Percentiles rank a stretch among this genome's conserved stretches.
Conservation (phyloP, 202 grass and related monocot genomes). For the Tripidium arundinaceum region DNA sequence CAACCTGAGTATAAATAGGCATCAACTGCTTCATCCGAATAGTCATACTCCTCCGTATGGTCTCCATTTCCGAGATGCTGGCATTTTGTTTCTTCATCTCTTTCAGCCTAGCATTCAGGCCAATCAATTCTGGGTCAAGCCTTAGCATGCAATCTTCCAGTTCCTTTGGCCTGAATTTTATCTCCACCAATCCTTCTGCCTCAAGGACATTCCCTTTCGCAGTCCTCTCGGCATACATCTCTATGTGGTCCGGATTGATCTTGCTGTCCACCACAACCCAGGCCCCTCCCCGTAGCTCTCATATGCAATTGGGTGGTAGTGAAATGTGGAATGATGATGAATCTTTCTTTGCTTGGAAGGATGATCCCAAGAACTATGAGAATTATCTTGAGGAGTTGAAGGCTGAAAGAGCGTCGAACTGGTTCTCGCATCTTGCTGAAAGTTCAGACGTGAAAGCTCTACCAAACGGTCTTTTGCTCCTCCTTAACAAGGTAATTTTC, state of each 20-base stretch:
- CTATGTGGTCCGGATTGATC: slow-evolving; percentile 95
- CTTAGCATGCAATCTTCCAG: slow-evolving; percentile 84
- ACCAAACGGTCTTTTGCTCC: slow-evolving; percentile 55
- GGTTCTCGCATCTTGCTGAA: slow-evolving; percentile 57
- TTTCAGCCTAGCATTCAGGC: slow-evolving; percentile 59
- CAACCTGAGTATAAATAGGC: slow-evolving; percentile 90
- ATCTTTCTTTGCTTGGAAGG: slow-evolving; percentile 86
- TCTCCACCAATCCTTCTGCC: slow-evolving; percentile 87
- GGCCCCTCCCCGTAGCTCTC: slow-evolving; percentile 80
- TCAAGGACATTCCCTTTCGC: slow-evolving; percentile 98
- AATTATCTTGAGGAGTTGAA: slow-evolving; percentile 65
- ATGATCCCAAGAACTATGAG: slow-evolving; percentile 68
- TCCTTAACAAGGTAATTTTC: slow-evolving; percentile 72
- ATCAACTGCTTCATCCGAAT: slow-evolving; percentile 67
- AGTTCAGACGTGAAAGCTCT: slow-evolving; percentile 64
- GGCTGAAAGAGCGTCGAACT: slow-evolving; percentile 53
- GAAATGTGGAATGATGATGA: slow-evolving; percentile 66
- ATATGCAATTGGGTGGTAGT: background rate
- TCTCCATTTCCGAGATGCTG: slow-evolving; percentile 44
- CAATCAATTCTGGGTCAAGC: slow-evolving; percentile 71
- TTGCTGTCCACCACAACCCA: slow-evolving; percentile 62
- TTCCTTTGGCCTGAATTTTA: slow-evolving; percentile 90
- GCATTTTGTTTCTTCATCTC: slow-evolving; percentile 44
- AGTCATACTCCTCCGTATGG: slow-evolving; percentile 47
- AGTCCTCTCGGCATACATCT: slow-evolving; percentile 93